Base-by-base conservation (phyloP, 2,329 filamentous ascomycete genomes). In the Trichophyton equinum region DNA sequence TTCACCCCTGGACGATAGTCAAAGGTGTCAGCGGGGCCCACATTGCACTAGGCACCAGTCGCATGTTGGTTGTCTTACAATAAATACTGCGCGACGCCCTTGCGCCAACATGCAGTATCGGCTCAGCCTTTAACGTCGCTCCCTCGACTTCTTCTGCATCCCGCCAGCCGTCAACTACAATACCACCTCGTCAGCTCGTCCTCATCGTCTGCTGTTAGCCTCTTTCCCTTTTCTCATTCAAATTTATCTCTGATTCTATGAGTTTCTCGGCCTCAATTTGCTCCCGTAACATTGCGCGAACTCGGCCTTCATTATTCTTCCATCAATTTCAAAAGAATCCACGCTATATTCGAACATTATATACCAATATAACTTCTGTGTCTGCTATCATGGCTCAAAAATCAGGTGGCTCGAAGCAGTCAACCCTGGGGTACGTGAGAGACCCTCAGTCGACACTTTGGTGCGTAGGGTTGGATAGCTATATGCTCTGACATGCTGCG, bases 401-500 rank as follows among this genome's bases (percentile, higher is more conserved):
- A 38, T 53, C 58, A 20, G 68, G 67, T 62, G 66, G 64, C 60
- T 68, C 67, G 57, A 91, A 89, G 72, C 90, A 95, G 77, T 85
- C 88, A 69, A 95, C 88, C 63, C 77, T 95, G 73, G 89, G 89
- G 91, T 95, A 94, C 77, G 90, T 92, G 64, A 86, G 83, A 75
- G 77, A 85, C 68, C 80, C 81, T 65, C 88, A 92, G 78, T 83
- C 81, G 71, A 89, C 85, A 67, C 77, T 92, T 73, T 82, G 85
- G 88, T 91, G 83, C 74, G 78, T 74, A 36, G 25, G 56, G 22
- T 9, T n/a, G 38, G 15, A 33, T 4, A 15, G 22, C 30, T n/a
- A 18, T 42, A 18, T 22, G 8, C 22, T 18, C 25, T 58, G 20
- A 25, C 46, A 51, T 51, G 46, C 22, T 46, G 57, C 40, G 15